Evolutionary conservation across 2,329 filamentous ascomycete genomes (phyloP), one percentile per base, ranked within the genome.

Genomic region (Colletotrichum tamarilloi): DNA sequence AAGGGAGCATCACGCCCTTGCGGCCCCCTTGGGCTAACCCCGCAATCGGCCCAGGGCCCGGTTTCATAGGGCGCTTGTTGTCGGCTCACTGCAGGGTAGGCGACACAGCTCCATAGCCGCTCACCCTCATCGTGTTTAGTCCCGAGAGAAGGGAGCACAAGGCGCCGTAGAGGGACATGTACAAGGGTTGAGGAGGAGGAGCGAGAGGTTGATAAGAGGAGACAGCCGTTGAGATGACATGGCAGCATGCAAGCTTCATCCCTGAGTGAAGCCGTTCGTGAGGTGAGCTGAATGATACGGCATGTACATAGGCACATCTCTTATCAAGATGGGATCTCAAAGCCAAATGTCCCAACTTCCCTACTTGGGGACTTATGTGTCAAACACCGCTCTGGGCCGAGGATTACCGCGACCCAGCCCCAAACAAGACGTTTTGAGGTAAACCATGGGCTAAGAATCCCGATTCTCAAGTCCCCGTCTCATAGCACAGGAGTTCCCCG

Each of bases 1-100:
- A 53, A 72, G 66, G 70, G 65, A 72, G 69, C 69, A 72, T 59
- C 58, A 62, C 65, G 69, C 69, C 69, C 69, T 72, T 67, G 24
- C 14, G 38, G 38, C 6, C 38, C 38, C 38, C 38, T 42, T 42
- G 58, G 22, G 38, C 35, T 24, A 55, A 72, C 70, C 70, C 70
- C 70, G 70, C 66, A 72, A 59, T 72, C 70, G 58, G 70, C 24
- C 12, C 55, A 52, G 66, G 66, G 53, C 59, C 59, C 14, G 66
- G 70, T 72, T 72, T 72, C 70, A 64, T 58, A 64, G 70, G 52
- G 52, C 70, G 70, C 70, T 72, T 72, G 59, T 42, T 56, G 62
- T 69, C 70, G 70, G 70, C 70, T 72, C 70, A 72, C 26, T 52
- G 64, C 57, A 72, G 28, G 35, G 24, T 35, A 35, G 32, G 32